These are phyloP conservation scores for Suhomyces faveliae DNA, from an alignment of 805 yeast species.

Conservation along the genomic window DNA sequence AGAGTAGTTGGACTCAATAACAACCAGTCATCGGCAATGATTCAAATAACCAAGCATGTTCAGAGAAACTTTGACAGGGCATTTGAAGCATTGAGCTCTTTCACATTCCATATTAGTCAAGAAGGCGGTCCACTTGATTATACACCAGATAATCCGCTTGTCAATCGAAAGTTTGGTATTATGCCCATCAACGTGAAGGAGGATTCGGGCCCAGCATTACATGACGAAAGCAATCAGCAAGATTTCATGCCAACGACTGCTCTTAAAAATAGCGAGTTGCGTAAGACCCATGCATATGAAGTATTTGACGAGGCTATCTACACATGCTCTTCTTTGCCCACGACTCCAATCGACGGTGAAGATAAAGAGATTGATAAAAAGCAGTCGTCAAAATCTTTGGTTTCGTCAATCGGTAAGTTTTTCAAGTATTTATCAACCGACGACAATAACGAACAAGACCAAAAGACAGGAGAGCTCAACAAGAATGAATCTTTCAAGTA, in stretches of 20 bases:
- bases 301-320: constrained; percentile 66
- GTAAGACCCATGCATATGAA: constrained; percentile 60
- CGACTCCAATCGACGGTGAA: constrained; percentile 9
- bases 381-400: constrained; percentile 21
- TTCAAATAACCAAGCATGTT: constrained; percentile 29
- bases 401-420: constrained; percentile 33
- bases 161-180: constrained; percentile 51
- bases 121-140: constrained; percentile 19
- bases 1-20: constrained; percentile 49
- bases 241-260: constrained; percentile 12
- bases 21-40: constrained; percentile 32
- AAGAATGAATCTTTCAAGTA: constrained; percentile 7
- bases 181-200: constrained; percentile 29
- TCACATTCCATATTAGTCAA: constrained; percentile 24
- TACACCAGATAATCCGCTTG: constrained; percentile 39
- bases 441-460: constrained; percentile 15
- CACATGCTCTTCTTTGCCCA: constrained; percentile 26
- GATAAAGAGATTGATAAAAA: constrained; percentile 1
- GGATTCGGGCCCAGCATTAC: constrained; percentile 15
- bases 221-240: constrained; percentile 6
- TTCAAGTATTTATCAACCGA: constrained; percentile 38
- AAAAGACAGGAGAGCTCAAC: constrained; percentile 4
- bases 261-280: constrained; percentile 31
- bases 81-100: constrained; percentile 23
- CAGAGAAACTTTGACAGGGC: constrained; percentile 31